Evolutionary conservation across 108 stramenopile species (phyloP), one percentile per base, ranked within the genome.

Genomic region (Discostella pseudostelligera): DNA sequence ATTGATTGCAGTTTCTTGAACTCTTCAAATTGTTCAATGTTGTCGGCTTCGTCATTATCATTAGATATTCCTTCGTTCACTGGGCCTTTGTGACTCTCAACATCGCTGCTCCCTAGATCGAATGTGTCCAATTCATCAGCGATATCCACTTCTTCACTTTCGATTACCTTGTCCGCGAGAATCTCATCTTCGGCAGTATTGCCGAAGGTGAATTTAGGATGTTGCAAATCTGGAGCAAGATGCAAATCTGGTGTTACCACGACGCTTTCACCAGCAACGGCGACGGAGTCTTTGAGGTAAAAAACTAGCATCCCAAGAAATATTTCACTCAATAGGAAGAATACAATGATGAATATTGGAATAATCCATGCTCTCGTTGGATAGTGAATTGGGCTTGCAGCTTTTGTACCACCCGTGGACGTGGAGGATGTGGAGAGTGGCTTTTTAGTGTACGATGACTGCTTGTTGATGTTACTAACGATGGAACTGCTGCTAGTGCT

Each of bases 241-340:
- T 50, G 22, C 1, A 25, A 22, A 25, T 24, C 49, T 51, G 2
- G 4, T 25, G 24, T 26, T 24, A 3, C 50, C 50, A 25, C 13
- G 21, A 25, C 10, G 21, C 10, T n/a, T 47, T 47, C 29, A 32
- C 32, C 5, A 32, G 32, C 32, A 32, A 32, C n/a, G n/a, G 42
- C 32, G 4, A 20, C 3, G 36, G 55, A 20, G n/a, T 56, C 55
- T 35, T 20, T 39, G 16, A 56, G 37, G 36, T n/a, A 26, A 20
- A 56, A 35, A 36, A 56, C 55, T 19, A 56, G 32, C 55, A 56
- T n/a, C 36, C 36, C 26, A 37, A 56, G 36, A 37, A 56, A 56
- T 19, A n/a, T 7, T 26, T 56, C 55, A 26, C 55, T 32, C 55
- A 35, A n/a, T n/a, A 56, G 32, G n/a, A 36, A 56, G 8, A 26